Conservation (phyloP, 2,329 filamentous ascomycete species). For the Nannizziopsis arthrosporioides region DNA sequence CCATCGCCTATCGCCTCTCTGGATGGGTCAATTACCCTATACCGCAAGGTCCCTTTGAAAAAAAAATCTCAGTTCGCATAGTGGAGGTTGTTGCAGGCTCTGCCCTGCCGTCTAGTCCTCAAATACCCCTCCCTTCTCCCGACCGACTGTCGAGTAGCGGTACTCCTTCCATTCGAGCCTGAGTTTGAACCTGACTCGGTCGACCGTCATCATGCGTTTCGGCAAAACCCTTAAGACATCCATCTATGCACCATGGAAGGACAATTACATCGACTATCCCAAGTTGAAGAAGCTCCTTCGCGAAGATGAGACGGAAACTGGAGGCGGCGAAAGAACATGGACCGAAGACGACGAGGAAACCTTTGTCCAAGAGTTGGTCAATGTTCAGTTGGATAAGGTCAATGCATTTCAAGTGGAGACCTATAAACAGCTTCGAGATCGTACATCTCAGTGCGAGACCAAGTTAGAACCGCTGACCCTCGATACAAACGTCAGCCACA, state of each 20-base stretch:
- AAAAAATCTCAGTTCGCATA: background rate
- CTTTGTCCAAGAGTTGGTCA: slow-evolving; percentile 92
- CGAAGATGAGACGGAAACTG: slow-evolving; percentile 51
- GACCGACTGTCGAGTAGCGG: background rate
- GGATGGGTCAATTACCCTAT: no score
- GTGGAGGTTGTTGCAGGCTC: background rate
- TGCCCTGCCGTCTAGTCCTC: background rate
- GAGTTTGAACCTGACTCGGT: background rate
- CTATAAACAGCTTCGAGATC: slow-evolving; percentile 69
- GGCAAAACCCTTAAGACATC: slow-evolving; percentile 73
- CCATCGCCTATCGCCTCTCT: no score
- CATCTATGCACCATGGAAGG: slow-evolving; percentile 77
- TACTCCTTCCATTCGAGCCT: background rate
- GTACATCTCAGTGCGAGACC: slow-evolving; percentile 58
- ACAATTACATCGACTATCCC: slow-evolving; percentile 87
- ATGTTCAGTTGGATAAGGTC: slow-evolving; percentile 89
- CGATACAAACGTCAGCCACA: slow-evolving; percentile 25
- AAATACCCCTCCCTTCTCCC: background rate
- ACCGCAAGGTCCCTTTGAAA: no score
- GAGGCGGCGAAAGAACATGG: slow-evolving; percentile 53
- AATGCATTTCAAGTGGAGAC: slow-evolving; percentile 75
- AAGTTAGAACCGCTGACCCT: slow-evolving; percentile 49
- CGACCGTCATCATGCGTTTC: slow-evolving; percentile 61
- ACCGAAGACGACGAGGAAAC: slow-evolving; percentile 85
- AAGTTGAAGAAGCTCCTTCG: slow-evolving; percentile 84